Percentiles rank a stretch among this genome's conserved stretches.
Evolutionary conservation across 164 flowering plant species (phyloP).

Genomic region (Magnolia changhungtana): DNA sequence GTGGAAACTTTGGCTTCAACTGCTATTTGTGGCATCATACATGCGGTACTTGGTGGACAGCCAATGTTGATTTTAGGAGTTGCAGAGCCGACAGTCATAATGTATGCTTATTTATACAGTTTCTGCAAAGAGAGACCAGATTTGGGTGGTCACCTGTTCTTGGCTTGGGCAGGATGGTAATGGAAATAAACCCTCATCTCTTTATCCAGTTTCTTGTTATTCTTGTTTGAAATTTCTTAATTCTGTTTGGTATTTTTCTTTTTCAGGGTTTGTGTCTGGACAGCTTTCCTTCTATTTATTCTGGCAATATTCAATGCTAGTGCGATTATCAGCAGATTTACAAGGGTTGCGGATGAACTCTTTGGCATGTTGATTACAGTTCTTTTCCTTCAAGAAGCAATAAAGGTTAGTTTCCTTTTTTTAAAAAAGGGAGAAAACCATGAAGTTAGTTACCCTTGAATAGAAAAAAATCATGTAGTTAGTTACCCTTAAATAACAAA

Average conservation of each 20-base stretch:
- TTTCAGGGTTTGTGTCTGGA: slow-evolving; percentile 61
- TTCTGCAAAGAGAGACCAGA: slow-evolving; percentile 34
- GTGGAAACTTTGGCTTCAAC: slow-evolving; percentile 61
- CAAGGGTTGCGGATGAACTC: slow-evolving; percentile 61
- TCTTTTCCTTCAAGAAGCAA: slow-evolving; percentile 52
- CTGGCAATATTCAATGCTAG: slow-evolving; percentile 61
- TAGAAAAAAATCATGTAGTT: neutral
- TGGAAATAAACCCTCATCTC: neutral
- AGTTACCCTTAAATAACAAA: neutral
- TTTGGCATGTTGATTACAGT: slow-evolving; percentile 58
- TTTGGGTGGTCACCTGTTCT: slow-evolving; percentile 38
- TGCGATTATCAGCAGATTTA: slow-evolving; percentile 42
- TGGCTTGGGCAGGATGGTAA: slow-evolving; percentile 69
- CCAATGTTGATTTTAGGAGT: slow-evolving; percentile 60
- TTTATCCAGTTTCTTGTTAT: neutral
- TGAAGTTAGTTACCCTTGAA: neutral
- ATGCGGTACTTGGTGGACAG: slow-evolving; percentile 60
- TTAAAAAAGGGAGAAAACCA: neutral
- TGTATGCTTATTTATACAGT: slow-evolving; percentile 54
- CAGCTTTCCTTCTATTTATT: slow-evolving; percentile 44
- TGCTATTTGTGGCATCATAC: slow-evolving; percentile 62
- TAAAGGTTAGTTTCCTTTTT: slow-evolving; percentile 32
- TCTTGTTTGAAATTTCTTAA: neutral
- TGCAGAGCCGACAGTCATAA: slow-evolving; percentile 68
- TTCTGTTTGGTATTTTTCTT: neutral